phyloP scores from a whole-genome alignment of 2,329 filamentous ascomycete species.

The Esteya vermicola region DNA sequence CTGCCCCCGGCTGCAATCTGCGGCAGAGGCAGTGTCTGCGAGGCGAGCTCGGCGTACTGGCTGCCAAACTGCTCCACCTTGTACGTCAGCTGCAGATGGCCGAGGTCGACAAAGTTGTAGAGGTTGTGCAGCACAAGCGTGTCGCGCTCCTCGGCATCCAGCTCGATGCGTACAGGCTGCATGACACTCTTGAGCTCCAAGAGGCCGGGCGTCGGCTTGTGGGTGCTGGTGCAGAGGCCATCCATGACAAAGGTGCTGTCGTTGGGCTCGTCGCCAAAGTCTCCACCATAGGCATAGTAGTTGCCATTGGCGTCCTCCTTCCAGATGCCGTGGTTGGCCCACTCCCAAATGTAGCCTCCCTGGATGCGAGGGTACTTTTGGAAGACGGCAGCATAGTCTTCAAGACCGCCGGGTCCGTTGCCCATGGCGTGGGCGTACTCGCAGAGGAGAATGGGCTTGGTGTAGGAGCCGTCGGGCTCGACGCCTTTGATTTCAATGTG shows the following conservation, averaged over 20 bases:
- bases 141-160: not conserved
- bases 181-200: constrained; percentile 43
- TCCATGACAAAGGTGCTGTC: constrained; percentile 50
- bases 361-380: constrained; percentile 45
- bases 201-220: constrained; percentile 41
- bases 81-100: constrained; percentile 27
- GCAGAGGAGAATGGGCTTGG: constrained; percentile 45
- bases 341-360: constrained; percentile 55
- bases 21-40: constrained; percentile 26
- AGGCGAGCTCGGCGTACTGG: constrained; percentile 21
- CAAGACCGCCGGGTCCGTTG: constrained; percentile 55
- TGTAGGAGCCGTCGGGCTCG: constrained; percentile 24
- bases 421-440: constrained; percentile 56
- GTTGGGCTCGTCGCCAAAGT: constrained; percentile 47
- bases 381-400: constrained; percentile 54
- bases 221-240: constrained; percentile 37
- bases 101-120: constrained; percentile 33
- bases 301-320: constrained; percentile 26
- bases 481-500: constrained; percentile 29
- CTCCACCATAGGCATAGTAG: constrained; percentile 46
- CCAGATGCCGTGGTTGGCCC: constrained; percentile 46
- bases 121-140: constrained; percentile 25
- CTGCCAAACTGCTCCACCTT: constrained; percentile 27
- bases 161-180: constrained; percentile 29
- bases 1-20: constrained; percentile 22